Conservation (phyloP, 148 eudicot genomes). For the Spergularia bocconei region DNA sequence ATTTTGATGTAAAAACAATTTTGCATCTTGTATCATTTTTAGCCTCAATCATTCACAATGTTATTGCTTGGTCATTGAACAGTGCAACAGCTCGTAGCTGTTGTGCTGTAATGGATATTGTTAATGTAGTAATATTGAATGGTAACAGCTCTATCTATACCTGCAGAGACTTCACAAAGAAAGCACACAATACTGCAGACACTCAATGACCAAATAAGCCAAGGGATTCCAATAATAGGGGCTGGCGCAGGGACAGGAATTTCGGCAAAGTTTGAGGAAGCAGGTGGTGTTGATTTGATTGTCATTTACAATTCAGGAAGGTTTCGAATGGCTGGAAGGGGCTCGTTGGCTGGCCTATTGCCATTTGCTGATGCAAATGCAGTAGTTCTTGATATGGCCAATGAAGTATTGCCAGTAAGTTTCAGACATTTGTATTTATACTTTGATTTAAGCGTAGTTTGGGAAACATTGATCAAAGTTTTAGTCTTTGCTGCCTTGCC, state of each 20-base stretch:
- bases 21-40: too few species aligned
- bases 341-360: constrained; percentile 88
- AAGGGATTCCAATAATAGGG: constrained; percentile 89
- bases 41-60: too few species aligned
- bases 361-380: constrained; percentile 99
- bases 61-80: too few species aligned
- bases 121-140: too few species aligned
- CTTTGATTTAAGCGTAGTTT: not conserved
- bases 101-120: too few species aligned
- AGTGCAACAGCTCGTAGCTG: too few species aligned
- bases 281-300: constrained; percentile 90
- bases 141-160: not conserved
- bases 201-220: constrained; percentile 60
- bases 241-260: constrained; percentile 99
- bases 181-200: constrained; percentile 54
- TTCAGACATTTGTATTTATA: not conserved
- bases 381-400: constrained; percentile 95
- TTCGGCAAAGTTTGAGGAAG: constrained; percentile 99
- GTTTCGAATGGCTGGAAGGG: constrained; percentile 99
- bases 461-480: not conserved
- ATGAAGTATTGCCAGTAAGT: constrained; percentile 95
- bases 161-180: constrained; percentile 69
- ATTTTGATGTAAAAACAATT: too few species aligned
- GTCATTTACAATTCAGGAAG: constrained; percentile 93
- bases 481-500: not conserved